phyloP scores from a whole-genome alignment of 2,329 filamentous ascomycete genomes.

The Xylaria sp. region DNA sequence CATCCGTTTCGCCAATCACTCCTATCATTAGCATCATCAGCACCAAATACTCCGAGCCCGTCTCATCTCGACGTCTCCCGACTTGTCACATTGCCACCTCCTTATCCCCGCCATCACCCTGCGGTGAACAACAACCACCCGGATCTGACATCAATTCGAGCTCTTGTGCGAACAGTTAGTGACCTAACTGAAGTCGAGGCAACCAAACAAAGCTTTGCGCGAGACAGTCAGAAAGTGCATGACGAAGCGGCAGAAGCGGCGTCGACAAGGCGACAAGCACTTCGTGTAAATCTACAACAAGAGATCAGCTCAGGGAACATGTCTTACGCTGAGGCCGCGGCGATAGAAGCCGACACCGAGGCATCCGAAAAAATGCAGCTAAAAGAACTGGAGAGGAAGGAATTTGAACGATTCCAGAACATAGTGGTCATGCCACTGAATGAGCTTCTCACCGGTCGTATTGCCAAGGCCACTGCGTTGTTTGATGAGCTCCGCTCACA shows the following conservation, averaged over 20 bases:
- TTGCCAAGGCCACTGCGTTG: slow-evolving; percentile 77
- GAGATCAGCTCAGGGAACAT: slow-evolving; percentile 83
- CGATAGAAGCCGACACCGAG: slow-evolving; percentile 80
- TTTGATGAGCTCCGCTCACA: slow-evolving; percentile 79
- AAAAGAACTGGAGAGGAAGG: slow-evolving; percentile 78
- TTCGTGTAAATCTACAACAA: slow-evolving; percentile 79
- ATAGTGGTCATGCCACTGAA: slow-evolving; percentile 86
- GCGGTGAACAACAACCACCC: slow-evolving; percentile 97
- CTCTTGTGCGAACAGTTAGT: slow-evolving; percentile 76
- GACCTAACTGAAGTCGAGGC: slow-evolving; percentile 77
- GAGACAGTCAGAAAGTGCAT: slow-evolving; percentile 66
- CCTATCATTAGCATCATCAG: slow-evolving; percentile 53
- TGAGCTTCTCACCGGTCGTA: slow-evolving; percentile 78
- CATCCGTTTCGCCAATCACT: slow-evolving; percentile 56
- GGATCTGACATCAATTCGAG: slow-evolving; percentile 81
- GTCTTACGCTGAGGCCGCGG: slow-evolving; percentile 82
- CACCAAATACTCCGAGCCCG: slow-evolving; percentile 58
- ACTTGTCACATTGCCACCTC: slow-evolving; percentile 89
- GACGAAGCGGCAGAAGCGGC: slow-evolving; percentile 64
- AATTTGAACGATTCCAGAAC: slow-evolving; percentile 86
- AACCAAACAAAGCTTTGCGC: slow-evolving; percentile 71
- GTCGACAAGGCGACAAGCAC: slow-evolving; percentile 66
- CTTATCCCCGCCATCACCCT: slow-evolving; percentile 93
- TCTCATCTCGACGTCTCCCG: slow-evolving; percentile 85
- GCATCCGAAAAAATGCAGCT: slow-evolving; percentile 74